Conservation (phyloP, 129 eudicot species). For the Flaveria trinervia region DNA sequence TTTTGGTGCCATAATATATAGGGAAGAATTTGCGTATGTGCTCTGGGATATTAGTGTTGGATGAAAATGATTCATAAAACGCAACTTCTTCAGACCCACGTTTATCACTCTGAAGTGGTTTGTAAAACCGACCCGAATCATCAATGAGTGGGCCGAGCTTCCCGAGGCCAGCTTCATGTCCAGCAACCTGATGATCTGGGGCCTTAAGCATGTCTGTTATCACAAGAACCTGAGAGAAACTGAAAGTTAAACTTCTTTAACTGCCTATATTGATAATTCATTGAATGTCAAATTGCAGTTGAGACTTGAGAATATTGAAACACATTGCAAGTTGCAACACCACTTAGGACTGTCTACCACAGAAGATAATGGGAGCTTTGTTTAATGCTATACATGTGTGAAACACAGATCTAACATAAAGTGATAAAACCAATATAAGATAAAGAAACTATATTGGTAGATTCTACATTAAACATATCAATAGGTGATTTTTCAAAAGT, state of each 20-base stretch:
- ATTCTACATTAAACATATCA: not conserved
- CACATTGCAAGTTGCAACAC: constrained; percentile 14
- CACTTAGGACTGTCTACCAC: not conserved
- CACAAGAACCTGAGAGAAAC: constrained; percentile 2
- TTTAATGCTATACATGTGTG: constrained; percentile 6
- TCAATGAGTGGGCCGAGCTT: constrained; percentile 82
- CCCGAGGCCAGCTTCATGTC: constrained; percentile 64
- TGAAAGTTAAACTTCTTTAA: not conserved
- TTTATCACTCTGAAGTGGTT: constrained; percentile 75
- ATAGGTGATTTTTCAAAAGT: not conserved
- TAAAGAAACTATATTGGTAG: not conserved
- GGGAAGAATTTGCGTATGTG: constrained; percentile 69
- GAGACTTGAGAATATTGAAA: constrained; percentile 12
- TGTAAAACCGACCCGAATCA: constrained; percentile 78
- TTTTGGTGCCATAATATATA: constrained; percentile 65
- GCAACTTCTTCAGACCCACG: constrained; percentile 71
- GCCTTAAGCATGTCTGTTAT: constrained; percentile 56
- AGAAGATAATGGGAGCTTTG: constrained; percentile 6
- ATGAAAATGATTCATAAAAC: constrained; percentile 64
- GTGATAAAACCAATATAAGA: constrained; percentile 18
- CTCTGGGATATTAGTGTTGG: constrained; percentile 50
- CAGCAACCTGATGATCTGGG: constrained; percentile 89
- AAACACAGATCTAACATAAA: not conserved
- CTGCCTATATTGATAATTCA: not conserved
- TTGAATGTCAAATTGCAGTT: constrained; percentile 9